These are phyloP conservation scores for Amoebophrya sp. DNA, from an alignment of 169 alveolate species.

Conservation along the genomic window DNA sequence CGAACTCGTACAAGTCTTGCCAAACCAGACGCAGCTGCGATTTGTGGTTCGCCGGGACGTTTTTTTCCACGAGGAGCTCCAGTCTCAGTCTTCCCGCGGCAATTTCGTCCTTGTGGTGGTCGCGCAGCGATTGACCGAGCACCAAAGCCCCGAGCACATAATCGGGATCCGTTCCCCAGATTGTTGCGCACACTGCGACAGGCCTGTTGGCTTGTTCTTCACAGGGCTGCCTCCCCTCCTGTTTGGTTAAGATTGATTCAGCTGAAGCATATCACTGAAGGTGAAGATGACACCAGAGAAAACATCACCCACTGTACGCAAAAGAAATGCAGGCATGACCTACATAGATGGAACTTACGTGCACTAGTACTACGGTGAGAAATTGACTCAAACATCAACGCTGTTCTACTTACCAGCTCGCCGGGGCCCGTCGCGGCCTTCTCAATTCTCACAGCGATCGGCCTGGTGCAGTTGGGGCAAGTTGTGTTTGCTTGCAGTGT, in stretches of 20 bases:
- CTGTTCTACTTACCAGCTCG: too few relatives aligned
- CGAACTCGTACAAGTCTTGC: neutral
- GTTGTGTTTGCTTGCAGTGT: too few relatives aligned
- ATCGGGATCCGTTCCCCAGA: neutral
- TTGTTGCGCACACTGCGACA: neutral
- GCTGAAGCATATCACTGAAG: too few relatives aligned
- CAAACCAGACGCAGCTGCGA: neutral
- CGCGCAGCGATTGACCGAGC: neutral
- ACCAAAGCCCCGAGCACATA: slow-evolving; percentile 15
- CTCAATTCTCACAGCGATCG: neutral
- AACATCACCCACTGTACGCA: too few relatives aligned
- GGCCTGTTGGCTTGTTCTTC: too few relatives aligned
- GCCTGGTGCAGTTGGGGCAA: neutral
- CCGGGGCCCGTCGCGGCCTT: neutral
- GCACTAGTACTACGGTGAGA: too few relatives aligned
- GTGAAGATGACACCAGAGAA: too few relatives aligned
- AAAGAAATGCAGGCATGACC: too few relatives aligned
- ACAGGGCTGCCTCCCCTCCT: too few relatives aligned
- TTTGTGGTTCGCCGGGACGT: neutral
- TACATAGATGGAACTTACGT: too few relatives aligned
- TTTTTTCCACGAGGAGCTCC: neutral
- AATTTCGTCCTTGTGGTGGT: neutral
- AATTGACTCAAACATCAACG: too few relatives aligned
- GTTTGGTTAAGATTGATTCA: too few relatives aligned
- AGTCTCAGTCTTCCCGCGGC: neutral